Conservation (phyloP, 352 stramenopile genomes). For the Pseudoperonospora humuli region DNA sequence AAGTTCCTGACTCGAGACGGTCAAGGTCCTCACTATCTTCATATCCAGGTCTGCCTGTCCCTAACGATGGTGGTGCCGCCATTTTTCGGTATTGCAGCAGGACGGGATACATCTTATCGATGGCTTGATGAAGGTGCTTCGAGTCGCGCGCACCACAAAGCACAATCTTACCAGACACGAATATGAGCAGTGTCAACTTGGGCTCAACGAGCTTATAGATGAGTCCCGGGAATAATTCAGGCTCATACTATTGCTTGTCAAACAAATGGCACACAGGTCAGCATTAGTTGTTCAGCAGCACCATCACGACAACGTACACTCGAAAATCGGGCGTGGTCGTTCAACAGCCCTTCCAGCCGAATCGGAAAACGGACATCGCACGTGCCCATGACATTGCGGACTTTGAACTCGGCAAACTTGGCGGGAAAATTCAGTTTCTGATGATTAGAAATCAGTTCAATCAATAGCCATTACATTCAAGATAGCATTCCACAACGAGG, state of each 20-base stretch:
- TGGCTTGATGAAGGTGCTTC: conserved; percentile 46
- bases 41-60: conserved; percentile 60
- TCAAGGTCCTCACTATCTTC: conserved; percentile 62
- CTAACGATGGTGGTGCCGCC: conserved; percentile 59
- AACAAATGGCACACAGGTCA: conserved; percentile 61
- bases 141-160: conserved; percentile 92
- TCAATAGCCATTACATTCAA: neutral
- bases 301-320: conserved; percentile 50
- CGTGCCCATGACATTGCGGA: conserved; percentile 98
- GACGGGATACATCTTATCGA: conserved; percentile 67
- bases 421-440: conserved; percentile 87
- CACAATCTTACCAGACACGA: conserved; percentile 98
- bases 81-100: conserved; percentile 66
- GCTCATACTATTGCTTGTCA: conserved; percentile 99
- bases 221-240: conserved; percentile 98
- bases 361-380: conserved; percentile 98
- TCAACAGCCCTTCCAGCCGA: conserved; percentile 96
- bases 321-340: conserved; percentile 92
- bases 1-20: conserved; percentile 45
- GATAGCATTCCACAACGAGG: neutral
- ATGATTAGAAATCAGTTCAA: neutral
- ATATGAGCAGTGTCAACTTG: conserved; percentile 97
- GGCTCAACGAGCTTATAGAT: conserved; percentile 98
- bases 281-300: conserved; percentile 66
- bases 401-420: conserved; percentile 85